Percentiles rank a stretch among this genome's conserved stretches.
These are phyloP conservation scores for Raddia distichophylla DNA, from an alignment of 176 grass and related monocot species.

Conservation along the genomic window DNA sequence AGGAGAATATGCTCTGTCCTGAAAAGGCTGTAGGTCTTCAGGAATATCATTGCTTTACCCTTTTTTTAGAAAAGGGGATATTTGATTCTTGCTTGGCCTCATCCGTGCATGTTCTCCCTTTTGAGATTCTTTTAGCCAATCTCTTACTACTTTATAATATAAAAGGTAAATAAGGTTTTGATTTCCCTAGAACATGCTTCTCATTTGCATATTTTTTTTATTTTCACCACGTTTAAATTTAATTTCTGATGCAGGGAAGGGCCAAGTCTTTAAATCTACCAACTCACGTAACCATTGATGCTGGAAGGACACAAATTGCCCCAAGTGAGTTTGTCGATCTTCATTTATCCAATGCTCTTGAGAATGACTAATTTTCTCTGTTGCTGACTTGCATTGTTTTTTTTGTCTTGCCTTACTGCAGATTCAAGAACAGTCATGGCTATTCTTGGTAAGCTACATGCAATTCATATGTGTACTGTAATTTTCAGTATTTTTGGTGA, in stretches of 20 bases:
- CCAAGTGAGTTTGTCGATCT: slow-evolving; percentile 65
- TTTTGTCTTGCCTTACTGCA: slow-evolving; percentile 37
- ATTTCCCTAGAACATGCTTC: not conserved
- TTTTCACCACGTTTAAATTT: not conserved
- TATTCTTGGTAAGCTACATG: slow-evolving; percentile 66
- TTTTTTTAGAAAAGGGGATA: not conserved
- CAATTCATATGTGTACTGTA: not conserved
- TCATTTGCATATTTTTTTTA: not conserved
- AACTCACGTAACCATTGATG: slow-evolving; percentile 92
- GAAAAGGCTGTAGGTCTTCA: not conserved
- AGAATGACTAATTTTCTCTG: not conserved
- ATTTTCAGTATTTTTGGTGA: not conserved
- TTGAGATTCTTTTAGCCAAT: not conserved
- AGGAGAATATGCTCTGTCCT: not conserved
- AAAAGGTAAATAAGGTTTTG: not conserved
- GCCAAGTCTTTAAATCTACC: slow-evolving; percentile 89
- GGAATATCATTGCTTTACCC: not conserved
- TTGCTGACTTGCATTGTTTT: slow-evolving; percentile 6
- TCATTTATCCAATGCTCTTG: not conserved
- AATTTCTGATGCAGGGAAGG: slow-evolving; percentile 60
- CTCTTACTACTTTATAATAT: not conserved
- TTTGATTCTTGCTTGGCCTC: not conserved
- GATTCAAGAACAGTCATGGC: slow-evolving; percentile 92
- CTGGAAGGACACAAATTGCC: slow-evolving; percentile 96
- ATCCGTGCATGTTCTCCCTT: not conserved